Conservation (phyloP, 768 basidiomycete genomes). For the Rhizopogon vesiculosus region DNA sequence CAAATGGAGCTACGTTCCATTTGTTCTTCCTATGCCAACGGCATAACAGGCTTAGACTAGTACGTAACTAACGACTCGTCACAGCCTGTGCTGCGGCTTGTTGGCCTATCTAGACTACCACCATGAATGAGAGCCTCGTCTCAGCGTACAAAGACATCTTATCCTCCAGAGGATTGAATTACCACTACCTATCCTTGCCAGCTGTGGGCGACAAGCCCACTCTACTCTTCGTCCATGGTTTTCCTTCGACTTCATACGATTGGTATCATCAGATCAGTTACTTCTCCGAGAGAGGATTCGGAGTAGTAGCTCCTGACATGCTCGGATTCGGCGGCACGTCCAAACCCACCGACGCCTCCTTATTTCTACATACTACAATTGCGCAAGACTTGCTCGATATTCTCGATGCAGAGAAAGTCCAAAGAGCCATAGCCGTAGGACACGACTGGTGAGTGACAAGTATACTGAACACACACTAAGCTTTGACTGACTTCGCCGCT, state of each 20-base stretch:
- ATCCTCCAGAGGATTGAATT: conserved; percentile 29
- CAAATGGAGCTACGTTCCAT: no score
- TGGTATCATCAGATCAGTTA: conserved; percentile 38
- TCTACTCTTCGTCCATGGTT: conserved; percentile 41
- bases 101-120: background rate
- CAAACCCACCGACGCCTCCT: conserved; percentile 29
- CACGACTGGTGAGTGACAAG: conserved; percentile 33
- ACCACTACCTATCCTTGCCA: conserved; percentile 30
- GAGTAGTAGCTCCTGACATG: conserved; percentile 42
- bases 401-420: conserved; percentile 29
- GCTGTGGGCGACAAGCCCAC: conserved; percentile 27
- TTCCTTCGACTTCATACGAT: conserved; percentile 36
- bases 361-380: conserved; percentile 23
- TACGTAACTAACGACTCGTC: no score
- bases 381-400: conserved; percentile 33
- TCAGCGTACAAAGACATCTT: conserved; percentile 27
- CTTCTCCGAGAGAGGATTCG: conserved; percentile 36
- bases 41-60: no score
- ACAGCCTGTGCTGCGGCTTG: background rate
- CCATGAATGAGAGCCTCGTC: conserved; percentile 20
- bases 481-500: background rate
- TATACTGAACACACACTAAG: background rate
- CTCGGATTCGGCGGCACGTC: conserved; percentile 43
- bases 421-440: conserved; percentile 29
- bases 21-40: no score